Evolutionary conservation across 345 rosid genomes (phyloP).

Genomic region (Bretschneidera sinensis): DNA sequence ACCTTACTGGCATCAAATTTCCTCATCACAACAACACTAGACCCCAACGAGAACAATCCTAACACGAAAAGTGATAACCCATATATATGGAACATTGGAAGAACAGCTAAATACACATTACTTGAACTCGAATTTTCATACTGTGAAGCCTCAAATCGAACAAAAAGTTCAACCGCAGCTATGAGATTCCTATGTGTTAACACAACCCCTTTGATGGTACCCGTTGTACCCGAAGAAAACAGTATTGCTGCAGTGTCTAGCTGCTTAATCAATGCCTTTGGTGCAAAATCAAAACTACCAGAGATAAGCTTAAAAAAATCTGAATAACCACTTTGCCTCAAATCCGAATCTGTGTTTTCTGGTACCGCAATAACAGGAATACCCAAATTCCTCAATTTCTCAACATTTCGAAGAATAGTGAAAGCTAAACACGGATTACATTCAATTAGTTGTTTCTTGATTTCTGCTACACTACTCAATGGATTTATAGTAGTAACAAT

Average conservation of each 20-base stretch:
- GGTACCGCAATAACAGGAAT: constrained; percentile 43
- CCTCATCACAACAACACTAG: constrained; percentile 66
- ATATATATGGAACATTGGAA: constrained; percentile 80
- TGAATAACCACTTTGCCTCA: constrained; percentile 15
- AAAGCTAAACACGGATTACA: constrained; percentile 48
- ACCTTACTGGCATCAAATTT: constrained; percentile 47
- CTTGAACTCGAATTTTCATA: constrained; percentile 40
- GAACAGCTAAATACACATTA: constrained; percentile 57
- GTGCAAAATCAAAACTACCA: constrained; percentile 16
- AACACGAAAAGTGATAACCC: constrained; percentile 60
- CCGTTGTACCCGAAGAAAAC: constrained; percentile 86
- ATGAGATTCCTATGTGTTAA: constrained; percentile 69
- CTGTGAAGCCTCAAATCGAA: constrained; percentile 72
- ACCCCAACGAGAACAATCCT: constrained; percentile 64
- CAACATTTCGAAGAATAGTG: constrained; percentile 30
- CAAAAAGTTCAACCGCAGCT: constrained; percentile 66
- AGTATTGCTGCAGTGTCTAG: constrained; percentile 73
- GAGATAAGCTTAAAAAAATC: constrained; percentile 36
- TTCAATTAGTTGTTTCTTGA: constrained; percentile 37
- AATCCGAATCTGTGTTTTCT: constrained; percentile 28
- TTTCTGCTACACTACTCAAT: constrained; percentile 40
- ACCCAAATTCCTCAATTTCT: constrained; percentile 32
- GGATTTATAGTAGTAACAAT: constrained; percentile 69
- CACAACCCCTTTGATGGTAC: constrained; percentile 71
- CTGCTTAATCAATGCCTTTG: constrained; percentile 48